These are phyloP conservation scores for Brassica incana DNA, from an alignment of 345 rosid species.

Conservation along the genomic window DNA sequence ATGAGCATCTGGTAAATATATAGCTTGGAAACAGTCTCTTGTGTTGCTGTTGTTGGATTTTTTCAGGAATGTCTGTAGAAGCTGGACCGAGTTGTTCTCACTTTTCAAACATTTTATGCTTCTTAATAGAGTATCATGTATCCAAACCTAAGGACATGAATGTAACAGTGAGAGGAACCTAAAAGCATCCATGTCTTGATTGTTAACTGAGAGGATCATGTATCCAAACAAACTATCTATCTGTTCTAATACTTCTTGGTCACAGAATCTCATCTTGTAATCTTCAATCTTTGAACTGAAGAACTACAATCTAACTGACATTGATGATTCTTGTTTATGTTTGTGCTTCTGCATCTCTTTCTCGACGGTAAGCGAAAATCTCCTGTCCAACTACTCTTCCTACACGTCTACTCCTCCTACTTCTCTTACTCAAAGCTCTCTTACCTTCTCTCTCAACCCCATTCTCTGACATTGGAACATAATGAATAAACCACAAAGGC, in stretches of 20 bases:
- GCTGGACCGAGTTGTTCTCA: not conserved
- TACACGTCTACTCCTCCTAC: conserved; percentile 56
- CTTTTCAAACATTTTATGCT: not conserved
- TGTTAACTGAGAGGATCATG: not conserved
- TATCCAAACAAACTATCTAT: not conserved
- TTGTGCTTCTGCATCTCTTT: conserved; percentile 57
- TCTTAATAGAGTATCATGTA: not conserved
- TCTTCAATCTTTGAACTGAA: not conserved
- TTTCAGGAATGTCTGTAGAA: not conserved
- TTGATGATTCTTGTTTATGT: conserved; percentile 27
- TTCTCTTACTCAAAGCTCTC: conserved; percentile 52
- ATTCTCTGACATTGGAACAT: conserved; percentile 50
- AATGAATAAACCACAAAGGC: conserved; percentile 61
- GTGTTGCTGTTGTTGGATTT: not conserved
- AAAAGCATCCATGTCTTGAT: not conserved
- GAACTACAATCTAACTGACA: not conserved
- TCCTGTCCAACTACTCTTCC: conserved; percentile 56
- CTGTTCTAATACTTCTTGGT: not conserved
- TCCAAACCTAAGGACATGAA: not conserved
- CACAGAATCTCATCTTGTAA: not conserved
- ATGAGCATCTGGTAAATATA: not conserved
- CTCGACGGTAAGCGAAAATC: conserved; percentile 45
- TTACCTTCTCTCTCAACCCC: conserved; percentile 49
- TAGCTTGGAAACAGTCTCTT: not conserved
- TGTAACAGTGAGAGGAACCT: not conserved